Percentiles rank a stretch among this genome's conserved stretches.
These are phyloP conservation scores for Lachnellula suecica DNA, from an alignment of 2,329 filamentous ascomycete species.

Conservation along the genomic window DNA sequence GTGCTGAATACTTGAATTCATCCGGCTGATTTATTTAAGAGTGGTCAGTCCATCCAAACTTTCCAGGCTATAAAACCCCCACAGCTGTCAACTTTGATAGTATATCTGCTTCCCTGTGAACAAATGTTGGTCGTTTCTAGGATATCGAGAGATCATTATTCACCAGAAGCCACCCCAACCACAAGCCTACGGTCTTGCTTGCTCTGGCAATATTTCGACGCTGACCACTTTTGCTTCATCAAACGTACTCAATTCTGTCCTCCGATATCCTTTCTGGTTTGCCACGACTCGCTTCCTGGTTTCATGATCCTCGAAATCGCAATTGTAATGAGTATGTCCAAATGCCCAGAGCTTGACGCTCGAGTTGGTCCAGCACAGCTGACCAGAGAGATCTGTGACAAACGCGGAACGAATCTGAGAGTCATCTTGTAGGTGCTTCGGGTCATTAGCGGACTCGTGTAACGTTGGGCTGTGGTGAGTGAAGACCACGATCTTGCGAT, in stretches of 20 bases:
- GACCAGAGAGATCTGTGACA: conserved; percentile 47
- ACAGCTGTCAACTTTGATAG: no score
- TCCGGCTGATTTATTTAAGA: no score
- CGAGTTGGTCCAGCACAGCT: conserved; percentile 20
- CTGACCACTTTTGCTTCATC: not conserved
- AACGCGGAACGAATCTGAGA: conserved; percentile 41
- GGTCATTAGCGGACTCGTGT: conserved; percentile 6
- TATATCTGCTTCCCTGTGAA: no score
- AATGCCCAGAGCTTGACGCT: conserved; percentile 42
- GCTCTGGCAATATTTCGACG: not conserved
- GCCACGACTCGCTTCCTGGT: conserved; percentile 35
- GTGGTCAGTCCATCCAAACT: no score
- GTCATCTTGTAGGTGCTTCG: conserved; percentile 17
- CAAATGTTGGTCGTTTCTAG: no score
- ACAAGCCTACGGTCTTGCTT: no score
- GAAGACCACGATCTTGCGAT: conserved; percentile 37
- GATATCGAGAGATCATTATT: no score
- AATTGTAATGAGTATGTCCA: conserved; percentile 44
- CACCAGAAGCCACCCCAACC: no score
- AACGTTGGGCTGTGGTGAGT: conserved; percentile 38
- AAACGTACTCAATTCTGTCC: not conserved
- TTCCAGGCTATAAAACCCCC: no score
- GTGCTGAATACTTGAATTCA: no score
- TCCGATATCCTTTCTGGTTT: conserved; percentile 43
- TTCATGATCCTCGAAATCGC: conserved; percentile 35